phyloP scores from a whole-genome alignment of 139 green algal genomes.

The Protoeuglena noctilucae region DNA sequence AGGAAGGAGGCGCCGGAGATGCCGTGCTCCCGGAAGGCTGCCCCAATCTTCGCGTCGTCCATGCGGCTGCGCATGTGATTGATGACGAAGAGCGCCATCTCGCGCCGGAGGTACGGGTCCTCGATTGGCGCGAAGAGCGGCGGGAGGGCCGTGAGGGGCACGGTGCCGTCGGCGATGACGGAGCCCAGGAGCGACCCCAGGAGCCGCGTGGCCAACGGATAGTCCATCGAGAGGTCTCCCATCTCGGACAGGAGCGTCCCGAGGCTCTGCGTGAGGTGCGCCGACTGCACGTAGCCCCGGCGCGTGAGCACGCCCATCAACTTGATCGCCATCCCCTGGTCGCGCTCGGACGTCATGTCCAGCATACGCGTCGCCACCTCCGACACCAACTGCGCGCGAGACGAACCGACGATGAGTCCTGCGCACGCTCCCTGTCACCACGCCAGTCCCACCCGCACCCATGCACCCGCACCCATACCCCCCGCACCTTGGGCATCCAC shows the following conservation, averaged over 20 bases:
- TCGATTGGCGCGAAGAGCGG: slow-evolving; percentile 21
- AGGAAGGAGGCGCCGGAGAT: slow-evolving; percentile 30
- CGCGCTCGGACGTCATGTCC: too few relatives aligned
- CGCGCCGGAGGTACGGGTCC: slow-evolving; percentile 33
- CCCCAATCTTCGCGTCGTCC: slow-evolving; percentile 19
- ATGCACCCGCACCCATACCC: too few relatives aligned
- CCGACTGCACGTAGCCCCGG: too few relatives aligned
- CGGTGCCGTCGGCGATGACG: slow-evolving; percentile 16
- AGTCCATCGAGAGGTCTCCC: slow-evolving; percentile 41
- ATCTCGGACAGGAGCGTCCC: slow-evolving; percentile 21
- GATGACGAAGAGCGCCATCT: slow-evolving; percentile 31
- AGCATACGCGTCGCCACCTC: too few relatives aligned
- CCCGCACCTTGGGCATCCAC: too few relatives aligned
- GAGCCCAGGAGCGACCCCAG: slow-evolving; percentile 43
- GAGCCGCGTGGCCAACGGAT: slow-evolving; percentile 44
- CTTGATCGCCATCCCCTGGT: too few relatives aligned
- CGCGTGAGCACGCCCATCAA: too few relatives aligned
- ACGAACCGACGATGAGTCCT: neutral
- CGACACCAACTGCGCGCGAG: too few relatives aligned
- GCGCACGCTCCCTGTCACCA: too few relatives aligned
- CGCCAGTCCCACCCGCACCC: too few relatives aligned
- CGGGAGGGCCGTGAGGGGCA: slow-evolving; percentile 17
- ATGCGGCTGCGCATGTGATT: slow-evolving; percentile 12
- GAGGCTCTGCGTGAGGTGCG: too few relatives aligned
- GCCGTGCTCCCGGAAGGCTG: slow-evolving; percentile 11